phyloP scores from a whole-genome alignment of 192 early-diverging fungal species.

The Entophlyctis luteolus region DNA sequence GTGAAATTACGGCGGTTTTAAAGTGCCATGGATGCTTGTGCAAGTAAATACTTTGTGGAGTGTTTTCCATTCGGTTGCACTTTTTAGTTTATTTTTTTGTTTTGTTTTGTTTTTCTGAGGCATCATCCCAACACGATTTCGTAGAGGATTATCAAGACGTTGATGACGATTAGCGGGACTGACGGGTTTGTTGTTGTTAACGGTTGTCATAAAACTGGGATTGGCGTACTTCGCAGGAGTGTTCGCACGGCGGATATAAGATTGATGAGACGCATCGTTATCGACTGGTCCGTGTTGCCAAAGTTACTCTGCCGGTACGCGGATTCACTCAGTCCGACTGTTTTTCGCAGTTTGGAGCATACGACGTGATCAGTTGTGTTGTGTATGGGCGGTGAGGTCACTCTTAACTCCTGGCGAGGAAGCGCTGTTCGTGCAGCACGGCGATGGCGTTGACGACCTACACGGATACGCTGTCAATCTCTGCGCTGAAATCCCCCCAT shows the following conservation, averaged over 20 bases:
- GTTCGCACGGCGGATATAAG: conserved; percentile 88
- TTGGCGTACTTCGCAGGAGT: conserved; percentile 72
- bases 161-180: conserved; percentile 80
- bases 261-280: conserved; percentile 79
- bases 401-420: conserved; percentile 78
- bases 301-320: conserved; percentile 52
- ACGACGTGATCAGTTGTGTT: neutral
- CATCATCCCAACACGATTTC: conserved; percentile 72
- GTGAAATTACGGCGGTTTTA: too few relatives aligned
- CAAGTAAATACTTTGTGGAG: too few relatives aligned
- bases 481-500: neutral
- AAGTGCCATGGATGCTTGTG: too few relatives aligned
- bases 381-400: neutral
- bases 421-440: conserved; percentile 87
- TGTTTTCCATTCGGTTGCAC: too few relatives aligned
- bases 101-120: neutral
- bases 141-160: conserved; percentile 76
- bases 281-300: conserved; percentile 27
- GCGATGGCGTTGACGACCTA: conserved; percentile 74
- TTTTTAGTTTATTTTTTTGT: neutral
- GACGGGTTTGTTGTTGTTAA: neutral
- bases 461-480: neutral
- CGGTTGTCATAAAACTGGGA: neutral
- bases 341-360: conserved; percentile 5
- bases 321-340: conserved; percentile 67